Base-by-base conservation (phyloP, 768 basidiomycete species). In the Botryobasidium botryosum region DNA sequence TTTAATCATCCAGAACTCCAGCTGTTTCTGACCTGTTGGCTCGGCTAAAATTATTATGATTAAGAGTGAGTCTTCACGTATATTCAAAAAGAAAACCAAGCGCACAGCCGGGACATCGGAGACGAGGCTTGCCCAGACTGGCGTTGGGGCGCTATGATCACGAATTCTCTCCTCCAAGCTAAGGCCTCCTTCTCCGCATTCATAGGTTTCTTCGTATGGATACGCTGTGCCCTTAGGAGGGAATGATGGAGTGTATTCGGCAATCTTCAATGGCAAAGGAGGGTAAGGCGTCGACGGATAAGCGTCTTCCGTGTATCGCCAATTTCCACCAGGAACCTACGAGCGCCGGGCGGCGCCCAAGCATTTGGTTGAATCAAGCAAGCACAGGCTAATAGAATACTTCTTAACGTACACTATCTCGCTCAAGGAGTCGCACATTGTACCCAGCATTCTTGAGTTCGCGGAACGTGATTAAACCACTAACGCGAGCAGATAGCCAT, bases 71-170 rank as follows among this genome's bases (percentile, higher is more conserved):
- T n/a, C n/a, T n/a, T n/a, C n/a, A n/a, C n/a, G n/a, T n/a, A n/a
- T n/a, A n/a, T n/a, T n/a, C n/a, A n/a, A n/a, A n/a, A n/a, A n/a
- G n/a, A n/a, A n/a, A n/a, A n/a, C n/a, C n/a, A n/a, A n/a, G n/a
- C n/a, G n/a, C n/a, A 66, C 64, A 7, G 60, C 56, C 6, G 64
- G 60, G 0, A 58, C 57, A 52, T 64, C 64, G 4, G 62, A 61
- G 3, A 55, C 55, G 40, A 65, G 50, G 0, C 55, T 53, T 32
- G 56, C 52, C 63, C 63, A 66, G 23, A 66, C 50, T 0, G 56
- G 53, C 32, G 56, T 51, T 63, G 62, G 65, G 23, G 65, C 51
- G 0, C 62, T 61, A 44, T 63, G 64, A 10, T 64, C 64, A 6
- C 52, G 60, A 18, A 64, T 53, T 51, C 66, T 64, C 8, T 46